Conservation (phyloP, 2,329 filamentous ascomycete genomes). For the Thielaviopsis euricoi region DNA sequence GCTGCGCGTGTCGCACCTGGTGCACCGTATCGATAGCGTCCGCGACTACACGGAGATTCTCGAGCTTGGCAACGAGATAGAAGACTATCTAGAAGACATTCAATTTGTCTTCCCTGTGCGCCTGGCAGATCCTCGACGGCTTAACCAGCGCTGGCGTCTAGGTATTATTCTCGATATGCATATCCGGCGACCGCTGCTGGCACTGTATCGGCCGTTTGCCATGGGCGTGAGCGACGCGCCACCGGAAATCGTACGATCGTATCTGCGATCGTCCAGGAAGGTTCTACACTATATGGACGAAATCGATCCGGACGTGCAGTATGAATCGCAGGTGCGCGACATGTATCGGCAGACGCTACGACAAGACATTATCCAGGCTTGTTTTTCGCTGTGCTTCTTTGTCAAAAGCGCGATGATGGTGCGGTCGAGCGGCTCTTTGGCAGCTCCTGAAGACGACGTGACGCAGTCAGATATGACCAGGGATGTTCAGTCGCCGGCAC, state of each 20-base stretch:
- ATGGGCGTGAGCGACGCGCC: slow-evolving; percentile 34
- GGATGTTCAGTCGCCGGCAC: slow-evolving; percentile 24
- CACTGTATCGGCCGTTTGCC: slow-evolving; percentile 38
- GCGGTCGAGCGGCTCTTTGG: not conserved
- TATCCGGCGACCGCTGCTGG: slow-evolving; percentile 33
- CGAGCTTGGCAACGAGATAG: slow-evolving; percentile 35
- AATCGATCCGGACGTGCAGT: slow-evolving; percentile 29
- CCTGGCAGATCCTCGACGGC: slow-evolving; percentile 25
- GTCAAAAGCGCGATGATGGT: slow-evolving; percentile 21
- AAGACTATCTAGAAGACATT: slow-evolving; percentile 37
- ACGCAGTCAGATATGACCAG: slow-evolving; percentile 1
- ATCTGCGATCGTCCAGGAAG: slow-evolving; percentile 37
- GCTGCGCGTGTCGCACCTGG: slow-evolving; percentile 31
- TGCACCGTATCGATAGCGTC: slow-evolving; percentile 34
- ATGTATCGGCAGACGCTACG: slow-evolving; percentile 37
- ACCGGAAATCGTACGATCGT: slow-evolving; percentile 33
- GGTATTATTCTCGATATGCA: slow-evolving; percentile 37
- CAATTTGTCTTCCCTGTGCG: slow-evolving; percentile 34
- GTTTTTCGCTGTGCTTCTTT: slow-evolving; percentile 38
- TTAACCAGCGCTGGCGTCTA: slow-evolving; percentile 34
- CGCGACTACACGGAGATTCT: slow-evolving; percentile 37
- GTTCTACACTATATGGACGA: slow-evolving; percentile 40
- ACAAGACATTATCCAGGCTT: slow-evolving; percentile 37
- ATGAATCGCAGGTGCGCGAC: slow-evolving; percentile 31
- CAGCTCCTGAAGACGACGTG: slow-evolving; percentile 4